Base-by-base conservation (phyloP, 2,329 filamentous ascomycete genomes). In the Lecanicillium sp. region DNA sequence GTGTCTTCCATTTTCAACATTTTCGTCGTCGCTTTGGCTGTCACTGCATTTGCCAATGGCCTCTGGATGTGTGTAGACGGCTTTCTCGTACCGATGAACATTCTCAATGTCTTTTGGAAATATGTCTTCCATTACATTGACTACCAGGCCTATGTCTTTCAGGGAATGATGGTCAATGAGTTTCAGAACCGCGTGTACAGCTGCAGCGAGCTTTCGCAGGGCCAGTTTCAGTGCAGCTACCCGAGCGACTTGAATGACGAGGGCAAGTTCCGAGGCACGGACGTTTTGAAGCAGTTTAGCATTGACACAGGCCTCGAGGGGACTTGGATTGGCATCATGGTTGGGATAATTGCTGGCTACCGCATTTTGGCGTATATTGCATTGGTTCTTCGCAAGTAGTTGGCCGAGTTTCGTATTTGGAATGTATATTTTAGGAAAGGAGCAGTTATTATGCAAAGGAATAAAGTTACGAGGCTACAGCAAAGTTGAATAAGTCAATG, bases 151-250 rank as follows among this genome's bases (percentile, higher is more conserved):
- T 94, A 89, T 50, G 86, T 94, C 4, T 94, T 94, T 55, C 78
- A 90, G 54, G 86, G 85, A 12, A 92, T 94, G 86, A 92, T 94
- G 85, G 79, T 90, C 38, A 94, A 92, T 52, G 85, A 94, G 62
- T 92, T 94, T 56, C 64, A 65, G 1, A 47, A 72, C 14, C 67
- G 84, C 12, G 70, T 64, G 3, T 94, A 85, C 56, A 56, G 60
- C 4, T 90, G 85, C 53, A 63, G 49, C 0, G 31, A 41, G 39
- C 40, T 15, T 15, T 45, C 29, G 60, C 68, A 45, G 4, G 53
- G 48, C 1, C 36, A 45, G 4, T 87, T 78, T 49, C 68, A 70
- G 29, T 94, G 86, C 63, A 82, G 85, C 75, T 92, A 82, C 57
- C 59, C 70, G 28, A 81, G 73, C 5, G 67, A 71, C 44, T 55